Evolutionary conservation across 75 land plant species (phyloP).

Genomic region (Selaginella moellendorffii): DNA sequence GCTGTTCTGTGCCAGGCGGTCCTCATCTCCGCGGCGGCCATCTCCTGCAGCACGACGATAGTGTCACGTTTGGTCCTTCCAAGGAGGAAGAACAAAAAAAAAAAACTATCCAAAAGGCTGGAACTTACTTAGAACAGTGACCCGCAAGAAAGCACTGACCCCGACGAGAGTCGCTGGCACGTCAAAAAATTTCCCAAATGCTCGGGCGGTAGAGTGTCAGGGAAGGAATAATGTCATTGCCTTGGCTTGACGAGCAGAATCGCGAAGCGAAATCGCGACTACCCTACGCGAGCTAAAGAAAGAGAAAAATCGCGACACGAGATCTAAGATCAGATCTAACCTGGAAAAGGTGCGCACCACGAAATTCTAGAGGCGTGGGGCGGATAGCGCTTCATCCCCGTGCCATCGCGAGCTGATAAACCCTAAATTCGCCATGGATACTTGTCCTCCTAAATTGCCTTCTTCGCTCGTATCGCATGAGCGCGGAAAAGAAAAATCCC

Average conservation of each 20-base stretch:
- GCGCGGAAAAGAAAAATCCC: background rate
- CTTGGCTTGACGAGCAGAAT: too few relatives aligned
- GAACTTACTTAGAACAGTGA: background rate
- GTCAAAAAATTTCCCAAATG: background rate
- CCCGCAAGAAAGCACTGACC: background rate
- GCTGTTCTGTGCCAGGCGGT: conserved; percentile 7
- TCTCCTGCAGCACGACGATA: background rate
- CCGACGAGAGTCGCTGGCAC: background rate
- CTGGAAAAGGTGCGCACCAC: background rate
- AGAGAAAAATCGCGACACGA: too few relatives aligned
- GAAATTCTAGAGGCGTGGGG: background rate
- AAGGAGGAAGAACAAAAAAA: background rate
- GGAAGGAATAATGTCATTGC: too few relatives aligned
- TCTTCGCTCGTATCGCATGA: background rate
- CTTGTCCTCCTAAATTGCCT: background rate
- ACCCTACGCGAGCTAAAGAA: too few relatives aligned
- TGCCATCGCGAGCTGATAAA: background rate
- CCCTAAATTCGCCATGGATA: background rate
- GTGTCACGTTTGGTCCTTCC: too few relatives aligned
- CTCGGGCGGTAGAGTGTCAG: too few relatives aligned
- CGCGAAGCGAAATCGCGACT: too few relatives aligned
- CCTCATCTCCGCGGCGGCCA: conserved; percentile 2
- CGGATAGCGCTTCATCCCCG: background rate
- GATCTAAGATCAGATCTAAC: too few relatives aligned
- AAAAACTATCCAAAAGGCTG: background rate